Base-by-base conservation (phyloP, 2,329 filamentous ascomycete genomes). In the Arthroderma sp. region DNA sequence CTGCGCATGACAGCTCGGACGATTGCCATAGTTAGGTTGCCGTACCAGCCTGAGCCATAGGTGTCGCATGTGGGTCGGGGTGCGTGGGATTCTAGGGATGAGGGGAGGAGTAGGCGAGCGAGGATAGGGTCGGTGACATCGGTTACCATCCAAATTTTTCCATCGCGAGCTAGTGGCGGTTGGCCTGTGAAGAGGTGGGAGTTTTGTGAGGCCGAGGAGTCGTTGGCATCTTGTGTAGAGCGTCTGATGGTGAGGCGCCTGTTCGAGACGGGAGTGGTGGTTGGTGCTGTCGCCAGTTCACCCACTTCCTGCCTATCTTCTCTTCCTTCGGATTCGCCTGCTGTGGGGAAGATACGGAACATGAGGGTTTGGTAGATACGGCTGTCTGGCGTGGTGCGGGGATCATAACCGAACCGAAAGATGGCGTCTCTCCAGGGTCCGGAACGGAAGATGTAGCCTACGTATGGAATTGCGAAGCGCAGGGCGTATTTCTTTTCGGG, bases 111-210 rank as follows among this genome's bases (percentile, higher is more conserved):
- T 3, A 95, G 66, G 7, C 69, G 62, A 1, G 69, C 67, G 1
- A 96, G 69, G 1, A 88, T 58, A 0, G 86, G 84, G 55, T 96
- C 89, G 0, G 78, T 82, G 44, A 96, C 81, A 61, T 98, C 91
- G 65, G 87, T 94, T 28, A 93, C 75, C 68, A 96, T 91, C 83
- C 87, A 98, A 41, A 91, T 81, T 56, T 91, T 91, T 34, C 87
- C 87, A 56, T 94, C 87, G 1, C 77, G 75, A 10, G 78, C 77
- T 44, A 89, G 77, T 2, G 73, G 64, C 0, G 60, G 74, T 47
- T 78, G 71, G 39, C 89, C 89, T 49, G 93, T 85, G 62, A 95
- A 96, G 1, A 89, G 69, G 61, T 96, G 88, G 0, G 59, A 52
- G 32, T 38, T 39, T 55, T 15, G 50, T 47, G 40, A 47, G 31